Base-by-base conservation (phyloP, 1,284 basidiomycete genomes). In the Trichosporon sp. region DNA sequence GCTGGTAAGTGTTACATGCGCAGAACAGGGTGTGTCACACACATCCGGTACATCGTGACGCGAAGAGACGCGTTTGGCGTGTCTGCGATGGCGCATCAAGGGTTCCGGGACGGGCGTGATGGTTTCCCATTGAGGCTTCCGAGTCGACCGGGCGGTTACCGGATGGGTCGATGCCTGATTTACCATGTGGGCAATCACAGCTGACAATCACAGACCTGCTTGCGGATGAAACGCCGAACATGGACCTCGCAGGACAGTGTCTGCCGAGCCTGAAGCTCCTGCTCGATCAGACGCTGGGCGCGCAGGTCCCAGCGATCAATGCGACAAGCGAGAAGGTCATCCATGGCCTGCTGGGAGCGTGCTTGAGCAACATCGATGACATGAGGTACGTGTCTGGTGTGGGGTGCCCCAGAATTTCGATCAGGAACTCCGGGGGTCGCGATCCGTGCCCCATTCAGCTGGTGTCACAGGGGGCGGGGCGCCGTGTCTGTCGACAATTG, bases 261-360 rank as follows among this genome's bases (percentile, higher is more conserved):
- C 84, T 97, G 2, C 90, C 92, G 0, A 87, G 89, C 5, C 84
- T 96, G 72, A 95, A 95, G 83, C 80, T 85, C 1, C 80, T 96
- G 62, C 84, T 95, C 18, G 88, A 90, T 67, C 81, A 88, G 69
- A 75, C 71, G 12, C 65, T 76, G 35, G 75, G 75, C 1, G 77
- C 66, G 67, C 78, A 74, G 72, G 78, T 75, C 35, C 80, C 76
- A 1, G 77, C 74, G 15, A 77, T 78, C 34, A 69, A 69, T 3
- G 75, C 74, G 11, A 73, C 73, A 62, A 75, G 75, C 18, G 77
- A 80, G 12, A 87, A 87, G 18, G 84, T 93, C 4, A 83, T 97
- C 0, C 94, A 98, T 77, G 94, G 93, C 6, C 84, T 98, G 42
- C 82, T 98, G 11, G 95, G 93, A 0, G 87, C 90, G 1, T 94